phyloP scores from a whole-genome alignment of 1,139 yeast species.

The Torulaspora globosa region DNA sequence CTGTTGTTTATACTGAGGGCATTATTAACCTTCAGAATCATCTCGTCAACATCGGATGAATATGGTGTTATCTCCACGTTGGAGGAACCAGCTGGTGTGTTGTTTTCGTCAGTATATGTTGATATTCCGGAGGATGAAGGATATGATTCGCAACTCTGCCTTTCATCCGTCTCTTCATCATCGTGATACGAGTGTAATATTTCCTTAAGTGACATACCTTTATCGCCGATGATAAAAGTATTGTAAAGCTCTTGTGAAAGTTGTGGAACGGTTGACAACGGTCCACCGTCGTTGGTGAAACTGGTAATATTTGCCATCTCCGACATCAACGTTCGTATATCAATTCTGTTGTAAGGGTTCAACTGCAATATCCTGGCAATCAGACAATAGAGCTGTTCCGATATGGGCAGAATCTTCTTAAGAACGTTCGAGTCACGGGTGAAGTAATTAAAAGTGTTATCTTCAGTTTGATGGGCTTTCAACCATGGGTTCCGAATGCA shows the following conservation, averaged over 20 bases:
- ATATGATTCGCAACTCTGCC: slow-evolving; percentile 10
- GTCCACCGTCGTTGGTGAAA: slow-evolving; percentile 39
- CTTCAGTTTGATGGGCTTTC: slow-evolving; percentile 60
- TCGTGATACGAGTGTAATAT: slow-evolving; percentile 18
- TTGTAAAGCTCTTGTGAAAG: slow-evolving; percentile 21
- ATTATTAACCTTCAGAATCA: slow-evolving; percentile 8
- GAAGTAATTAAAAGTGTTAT: slow-evolving; percentile 53
- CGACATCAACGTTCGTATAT: slow-evolving; percentile 45
- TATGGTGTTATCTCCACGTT: slow-evolving; percentile 18
- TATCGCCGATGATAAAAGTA: slow-evolving; percentile 20
- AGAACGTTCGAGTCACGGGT: slow-evolving; percentile 51
- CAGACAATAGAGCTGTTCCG: slow-evolving; percentile 51
- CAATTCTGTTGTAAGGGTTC: slow-evolving; percentile 62
- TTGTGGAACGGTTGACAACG: slow-evolving; percentile 33
- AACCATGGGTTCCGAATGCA: slow-evolving; percentile 93
- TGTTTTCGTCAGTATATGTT: slow-evolving; percentile 11
- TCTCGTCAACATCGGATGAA: slow-evolving; percentile 16
- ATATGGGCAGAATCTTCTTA: slow-evolving; percentile 45
- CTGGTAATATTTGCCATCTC: slow-evolving; percentile 39
- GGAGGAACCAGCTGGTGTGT: slow-evolving; percentile 10
- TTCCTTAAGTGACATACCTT: slow-evolving; percentile 18
- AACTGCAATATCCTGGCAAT: slow-evolving; percentile 53
- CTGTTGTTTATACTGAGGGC: slow-evolving; percentile 7
- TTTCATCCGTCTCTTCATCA: slow-evolving; percentile 16
- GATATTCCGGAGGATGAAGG: slow-evolving; percentile 7